Base-by-base conservation (phyloP, 768 basidiomycete genomes). In the Dacryopinax spathularia region DNA sequence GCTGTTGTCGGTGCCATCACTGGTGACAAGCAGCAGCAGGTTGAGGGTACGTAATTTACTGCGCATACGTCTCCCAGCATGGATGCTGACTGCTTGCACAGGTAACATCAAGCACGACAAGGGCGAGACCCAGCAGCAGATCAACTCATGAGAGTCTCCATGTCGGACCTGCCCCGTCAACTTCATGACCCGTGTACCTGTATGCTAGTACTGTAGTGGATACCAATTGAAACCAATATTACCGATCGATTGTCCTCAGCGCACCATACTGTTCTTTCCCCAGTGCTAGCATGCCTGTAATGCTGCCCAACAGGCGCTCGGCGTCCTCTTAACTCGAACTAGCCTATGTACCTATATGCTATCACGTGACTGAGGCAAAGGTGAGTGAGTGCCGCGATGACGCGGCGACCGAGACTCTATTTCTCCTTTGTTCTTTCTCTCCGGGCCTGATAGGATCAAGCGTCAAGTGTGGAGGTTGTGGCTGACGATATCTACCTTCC, bases 21-120 rank as follows among this genome's bases (percentile, higher is more conserved):
- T n/a, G 84, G 82, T 29, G 84, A 84, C 70, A 76, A 77, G 67
- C 37, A 72, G n/a, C 80, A 82, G 69, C 76, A 85, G 71, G 63
- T 66, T 18, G n/a, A 75, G 18, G 82, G 83, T 81, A 27, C 1
- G 62, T 48, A 12, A n/a, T 15, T 13, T 61, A 13, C 34, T 27
- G 25, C 18, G 16, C 31, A 29, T 15, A 33, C 62, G 37, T n/a
- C 34, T 1, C 29, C 16, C 16, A 18, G 22, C 0, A 2, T 2
- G 0, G n/a, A 27, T 31, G 27, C 10, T 33, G 9, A 33, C 20
- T 60, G 9, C 10, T 7, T n/a, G n/a, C 33, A 16, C n/a, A 60
- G 27, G 39, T 22, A 62, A 63, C 64, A n/a, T 36, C 25, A 65
- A 66, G 43, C 59, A 66, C 56, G 66, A 66, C 34, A 66, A 66